Evolutionary conservation across 2,329 filamentous ascomycete genomes (phyloP).

Genomic region (Diaporthe sp.): DNA sequence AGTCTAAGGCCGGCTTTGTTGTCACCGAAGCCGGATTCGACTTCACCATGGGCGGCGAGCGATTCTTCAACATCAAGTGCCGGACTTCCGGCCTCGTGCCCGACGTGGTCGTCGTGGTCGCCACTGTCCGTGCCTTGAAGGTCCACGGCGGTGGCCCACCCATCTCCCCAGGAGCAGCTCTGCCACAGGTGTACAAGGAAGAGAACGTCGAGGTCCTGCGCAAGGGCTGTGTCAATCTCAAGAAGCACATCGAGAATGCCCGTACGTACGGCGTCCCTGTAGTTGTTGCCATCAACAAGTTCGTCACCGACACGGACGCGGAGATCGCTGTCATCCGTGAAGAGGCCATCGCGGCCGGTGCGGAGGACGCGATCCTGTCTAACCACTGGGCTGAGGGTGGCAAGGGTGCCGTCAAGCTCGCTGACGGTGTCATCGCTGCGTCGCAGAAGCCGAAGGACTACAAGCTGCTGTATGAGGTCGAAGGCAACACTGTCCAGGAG

Average conservation of each 20-base stretch:
- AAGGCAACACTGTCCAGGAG: conserved; percentile 81
- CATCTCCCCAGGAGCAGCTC: conserved; percentile 86
- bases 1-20: conserved; percentile 89
- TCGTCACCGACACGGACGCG: conserved; percentile 92
- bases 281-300: conserved; percentile 97
- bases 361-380: conserved; percentile 91
- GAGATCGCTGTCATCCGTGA: conserved; percentile 92
- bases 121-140: conserved; percentile 95
- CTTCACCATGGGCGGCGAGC: conserved; percentile 99
- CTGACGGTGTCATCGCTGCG: conserved; percentile 86
- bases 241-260: conserved; percentile 95
- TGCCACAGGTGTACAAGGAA: conserved; percentile 90
- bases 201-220: conserved; percentile 95
- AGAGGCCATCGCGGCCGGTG: conserved; percentile 91
- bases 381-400: conserved; percentile 99
- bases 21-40: conserved; percentile 98
- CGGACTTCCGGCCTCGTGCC: conserved; percentile 92
- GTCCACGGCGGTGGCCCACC: conserved; percentile 97
- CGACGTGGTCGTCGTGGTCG: conserved; percentile 94
- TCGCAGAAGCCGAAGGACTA: conserved; percentile 88
- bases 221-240: conserved; percentile 91
- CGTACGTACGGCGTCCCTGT: conserved; percentile 92
- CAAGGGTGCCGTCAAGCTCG: conserved; percentile 89
- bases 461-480: conserved; percentile 86
- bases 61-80: conserved; percentile 99